Conservation (phyloP, 306 rosid genomes). For the Citrullus amarus region DNA sequence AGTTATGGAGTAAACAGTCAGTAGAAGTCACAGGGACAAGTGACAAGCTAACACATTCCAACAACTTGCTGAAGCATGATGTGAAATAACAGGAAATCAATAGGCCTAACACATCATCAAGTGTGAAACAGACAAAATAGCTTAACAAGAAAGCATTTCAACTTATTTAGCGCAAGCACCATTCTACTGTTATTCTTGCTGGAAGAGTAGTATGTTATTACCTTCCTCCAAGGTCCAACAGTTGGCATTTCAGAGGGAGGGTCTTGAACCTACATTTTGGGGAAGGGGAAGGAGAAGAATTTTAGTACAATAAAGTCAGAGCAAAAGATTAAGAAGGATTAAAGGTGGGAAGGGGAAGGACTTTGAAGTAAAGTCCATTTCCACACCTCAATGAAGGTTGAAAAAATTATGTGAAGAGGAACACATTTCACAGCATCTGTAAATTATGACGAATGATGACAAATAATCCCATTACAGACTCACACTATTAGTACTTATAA, state of each 20-base stretch:
- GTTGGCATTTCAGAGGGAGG: slow-evolving; percentile 64
- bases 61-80: neutral
- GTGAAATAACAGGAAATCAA: neutral
- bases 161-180: neutral
- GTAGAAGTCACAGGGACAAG: neutral
- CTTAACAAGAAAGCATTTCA: neutral
- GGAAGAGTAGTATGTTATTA: slow-evolving; percentile 9
- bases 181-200: neutral
- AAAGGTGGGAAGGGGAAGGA: neutral
- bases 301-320: neutral
- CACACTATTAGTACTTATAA: neutral
- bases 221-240: slow-evolving; percentile 99
- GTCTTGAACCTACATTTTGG: slow-evolving; percentile 51
- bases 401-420: neutral
- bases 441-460: neutral
- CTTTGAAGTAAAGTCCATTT: neutral
- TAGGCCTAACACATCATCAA: too few relatives aligned
- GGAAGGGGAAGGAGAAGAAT: slow-evolving; percentile 1
- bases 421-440: neutral
- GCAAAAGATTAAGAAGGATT: neutral
- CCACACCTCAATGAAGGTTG: neutral
- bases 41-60: neutral
- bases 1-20: neutral
- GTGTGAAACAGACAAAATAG: neutral
- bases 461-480: neutral